Conservation (phyloP, 2,329 filamentous ascomycete species). For the Trichoderma polysporum region DNA sequence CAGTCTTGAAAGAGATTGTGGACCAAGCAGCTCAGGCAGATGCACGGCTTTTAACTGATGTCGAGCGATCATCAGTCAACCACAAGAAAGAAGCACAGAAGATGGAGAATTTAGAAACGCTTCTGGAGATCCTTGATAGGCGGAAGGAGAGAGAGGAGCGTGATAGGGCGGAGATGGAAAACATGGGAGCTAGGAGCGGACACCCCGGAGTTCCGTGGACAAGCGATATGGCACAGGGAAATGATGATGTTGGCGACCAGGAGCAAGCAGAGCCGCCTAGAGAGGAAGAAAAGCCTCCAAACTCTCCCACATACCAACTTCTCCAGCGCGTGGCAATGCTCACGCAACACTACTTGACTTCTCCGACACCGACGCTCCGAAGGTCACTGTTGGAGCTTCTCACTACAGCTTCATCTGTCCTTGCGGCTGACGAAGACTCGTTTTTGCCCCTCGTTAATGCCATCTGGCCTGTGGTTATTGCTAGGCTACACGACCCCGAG, state of each 20-base stretch:
- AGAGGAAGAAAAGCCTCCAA: constrained; percentile 57
- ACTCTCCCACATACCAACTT: constrained; percentile 76
- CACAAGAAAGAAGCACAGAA: constrained; percentile 43
- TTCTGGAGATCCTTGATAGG: constrained; percentile 62
- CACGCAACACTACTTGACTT: constrained; percentile 88
- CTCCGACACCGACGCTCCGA: constrained; percentile 75
- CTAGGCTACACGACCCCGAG: constrained; percentile 65
- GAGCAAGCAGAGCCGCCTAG: constrained; percentile 37
- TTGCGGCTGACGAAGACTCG: constrained; percentile 74
- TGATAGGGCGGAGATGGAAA: constrained; percentile 39
- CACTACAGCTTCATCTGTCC: constrained; percentile 66
- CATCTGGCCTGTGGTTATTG: constrained; percentile 79
- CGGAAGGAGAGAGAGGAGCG: constrained; percentile 39
- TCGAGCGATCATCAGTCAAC: constrained; percentile 35
- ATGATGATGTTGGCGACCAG: constrained; percentile 36
- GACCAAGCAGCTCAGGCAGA: constrained; percentile 71
- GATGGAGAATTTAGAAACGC: constrained; percentile 42
- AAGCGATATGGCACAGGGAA: constrained; percentile 32
- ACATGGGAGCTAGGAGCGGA: constrained; percentile 30
- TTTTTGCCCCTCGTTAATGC: constrained; percentile 89
- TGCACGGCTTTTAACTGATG: constrained; percentile 47
- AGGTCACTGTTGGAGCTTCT: constrained; percentile 77
- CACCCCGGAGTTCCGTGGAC: constrained; percentile 41
- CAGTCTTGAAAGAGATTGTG: constrained; percentile 78
- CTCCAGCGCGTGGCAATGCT: constrained; percentile 78